Evolutionary conservation across 345 rosid genomes (phyloP), one percentile per base, ranked within the genome.

Genomic region (Gossypium australe): DNA sequence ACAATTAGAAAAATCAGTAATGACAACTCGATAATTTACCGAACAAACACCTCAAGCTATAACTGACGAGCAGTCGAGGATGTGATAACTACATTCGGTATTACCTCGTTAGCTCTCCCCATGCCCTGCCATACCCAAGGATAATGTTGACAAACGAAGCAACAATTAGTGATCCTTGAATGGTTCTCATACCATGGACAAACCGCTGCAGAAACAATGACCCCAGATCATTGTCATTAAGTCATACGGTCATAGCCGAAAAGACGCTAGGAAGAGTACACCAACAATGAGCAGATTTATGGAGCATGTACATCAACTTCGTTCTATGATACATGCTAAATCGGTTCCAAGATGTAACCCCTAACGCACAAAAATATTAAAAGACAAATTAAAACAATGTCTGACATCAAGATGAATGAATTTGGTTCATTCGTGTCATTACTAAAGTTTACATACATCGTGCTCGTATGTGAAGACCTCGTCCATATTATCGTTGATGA

Each of bases 161-260:
- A 81, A 95, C 88, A 76, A 95, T 95, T 14, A 95, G 71, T 4
- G 98, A 91, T 73, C 99, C 98, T 78, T 95, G 99, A 78, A 95
- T 86, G n/a, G 97, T 91, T 83, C 99, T 90, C 53, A 95, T 93
- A 7, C 84, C 86, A 76, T 82, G 87, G 43, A 74, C 77, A 78
- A 95, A 95, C 77, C 93, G 86, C 99, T 95, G 88, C 83, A 85
- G 18, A 56, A 77, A 87, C 80, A 84, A 76, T 25, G 60, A 80
- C 61, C 77, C 38, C 38, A 24, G 43, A 76, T 24, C 38, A 74
- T 67, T 47, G 17, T 53, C 64, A 73, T 62, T 58, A 69, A 70
- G 20, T 34, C 27, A 59, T 67, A 20, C 7, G 11, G 44, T 45
- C 3, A 71, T 57, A 66, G 34, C 43, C 61, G n/a, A 81, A 10